Conservation (phyloP, 2,329 filamentous ascomycete species). For the Fusarium multiceps region DNA sequence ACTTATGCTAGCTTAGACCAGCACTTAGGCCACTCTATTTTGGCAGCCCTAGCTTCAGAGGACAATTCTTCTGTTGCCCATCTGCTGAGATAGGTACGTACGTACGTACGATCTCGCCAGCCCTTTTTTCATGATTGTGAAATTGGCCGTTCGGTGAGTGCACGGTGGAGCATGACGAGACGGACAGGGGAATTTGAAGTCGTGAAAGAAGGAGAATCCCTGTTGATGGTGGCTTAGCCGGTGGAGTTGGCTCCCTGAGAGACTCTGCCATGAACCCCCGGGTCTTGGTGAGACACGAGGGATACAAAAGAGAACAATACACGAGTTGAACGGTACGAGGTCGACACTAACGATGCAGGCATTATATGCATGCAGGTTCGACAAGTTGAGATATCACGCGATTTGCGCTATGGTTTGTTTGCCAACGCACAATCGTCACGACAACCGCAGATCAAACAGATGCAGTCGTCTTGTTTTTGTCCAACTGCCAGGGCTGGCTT, state of each 20-base stretch:
- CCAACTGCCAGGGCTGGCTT: conserved; percentile 8
- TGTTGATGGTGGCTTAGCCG: conserved; percentile 40
- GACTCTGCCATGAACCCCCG: conserved; percentile 13
- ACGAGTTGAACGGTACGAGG: conserved; percentile 3
- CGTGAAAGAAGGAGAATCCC: conserved; percentile 40
- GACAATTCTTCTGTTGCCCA: background rate
- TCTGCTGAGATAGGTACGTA: background rate
- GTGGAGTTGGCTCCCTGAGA: conserved; percentile 25
- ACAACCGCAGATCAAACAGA: conserved; percentile 33
- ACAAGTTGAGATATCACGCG: conserved; percentile 16
- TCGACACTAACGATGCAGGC: conserved; percentile 5
- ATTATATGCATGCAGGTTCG: conserved; percentile 19
- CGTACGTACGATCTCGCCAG: conserved; percentile 29
- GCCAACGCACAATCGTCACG: conserved; percentile 36
- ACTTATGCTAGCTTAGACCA: background rate
- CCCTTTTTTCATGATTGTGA: conserved; percentile 33
- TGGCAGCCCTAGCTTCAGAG: background rate
- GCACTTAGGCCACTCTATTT: background rate
- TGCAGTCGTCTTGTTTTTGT: conserved; percentile 9
- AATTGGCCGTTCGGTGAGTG: conserved; percentile 33
- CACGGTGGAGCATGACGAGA: conserved; percentile 36
- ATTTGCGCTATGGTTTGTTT: conserved; percentile 17
- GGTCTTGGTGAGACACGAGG: conserved; percentile 31
- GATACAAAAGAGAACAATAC: conserved; percentile 19
- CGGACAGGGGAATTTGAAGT: conserved; percentile 24